Evolutionary conservation across 768 basidiomycete species (phyloP), one percentile per base, ranked within the genome.

Genomic region (Xerocomellus intermedius): DNA sequence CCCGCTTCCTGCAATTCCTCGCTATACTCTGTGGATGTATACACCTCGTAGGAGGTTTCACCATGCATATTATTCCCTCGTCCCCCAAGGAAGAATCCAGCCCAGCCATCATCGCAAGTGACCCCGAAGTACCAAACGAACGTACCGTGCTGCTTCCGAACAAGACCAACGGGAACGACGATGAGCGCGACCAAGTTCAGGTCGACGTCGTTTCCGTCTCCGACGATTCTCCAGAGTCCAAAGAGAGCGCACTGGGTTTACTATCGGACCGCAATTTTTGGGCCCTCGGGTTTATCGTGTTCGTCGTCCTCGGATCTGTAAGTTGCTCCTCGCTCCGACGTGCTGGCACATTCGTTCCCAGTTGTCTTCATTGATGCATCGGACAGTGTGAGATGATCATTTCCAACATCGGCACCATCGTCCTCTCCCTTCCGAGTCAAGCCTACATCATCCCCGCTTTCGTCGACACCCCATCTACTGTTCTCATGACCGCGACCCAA

Each of bases 391-490:
- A 91, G 68, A 91, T 90, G 89, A 77, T 93, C 21, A 84, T 92
- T 19, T 86, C 89, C 19, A 93, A 91, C 63, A 84, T 93, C 44
- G 90, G 89, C 36, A 83, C 86, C 1, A 87, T 92, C 48, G 79
- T 86, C 14, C 71, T 86, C 5, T 84, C 90, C 14, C 78, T 91
- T 35, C 81, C 83, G 9, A 64, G 71, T 16, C 48, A 68, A 19
- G 28, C 37, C 22, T 42, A 65, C 8, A 36, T 50, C 19, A 50
- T 58, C 33, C 28, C 35, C 30, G 3, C 59, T 37, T 35, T 51
- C 48, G 21, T 45, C 24, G 55, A 58, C 41, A 56, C 57, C 24
- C 54, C 69, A 19, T 65, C 71, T 16, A 59, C 56, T 3, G 72
- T 17, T 70, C 75, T 66, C n/a, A 69, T 72, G 32, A 79, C 84